Conservation (phyloP, 2,329 filamentous ascomycete genomes). For the Diaporthe sp. region DNA sequence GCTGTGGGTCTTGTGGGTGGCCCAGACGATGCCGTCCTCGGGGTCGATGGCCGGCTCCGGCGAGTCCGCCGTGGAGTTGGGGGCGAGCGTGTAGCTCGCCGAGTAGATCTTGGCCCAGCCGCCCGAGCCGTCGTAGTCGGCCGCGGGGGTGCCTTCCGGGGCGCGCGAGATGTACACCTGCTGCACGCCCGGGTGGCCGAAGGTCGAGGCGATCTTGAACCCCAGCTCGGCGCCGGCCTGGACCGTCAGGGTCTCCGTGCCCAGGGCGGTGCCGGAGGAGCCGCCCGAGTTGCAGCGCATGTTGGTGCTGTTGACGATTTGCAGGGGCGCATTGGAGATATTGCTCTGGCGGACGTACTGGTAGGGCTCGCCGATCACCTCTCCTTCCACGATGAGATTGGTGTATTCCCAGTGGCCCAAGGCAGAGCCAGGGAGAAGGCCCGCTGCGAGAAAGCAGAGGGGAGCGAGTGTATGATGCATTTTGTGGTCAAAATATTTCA, state of each 20-base stretch:
- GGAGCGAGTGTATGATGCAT: not conserved
- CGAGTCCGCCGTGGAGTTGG: not conserved
- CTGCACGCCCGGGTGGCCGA: constrained; percentile 13
- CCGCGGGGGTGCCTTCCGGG: not conserved
- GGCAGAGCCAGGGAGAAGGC: not conserved
- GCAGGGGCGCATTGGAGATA: not conserved
- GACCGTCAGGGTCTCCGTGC: not conserved
- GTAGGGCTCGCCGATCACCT: constrained; percentile 3
- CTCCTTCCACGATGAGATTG: constrained; percentile 10
- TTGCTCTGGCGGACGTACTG: not conserved
- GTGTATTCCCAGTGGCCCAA: constrained; percentile 2
- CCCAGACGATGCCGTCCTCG: not conserved
- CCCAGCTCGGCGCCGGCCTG: not conserved
- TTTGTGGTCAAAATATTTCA: not conserved
- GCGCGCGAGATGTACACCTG: not conserved
- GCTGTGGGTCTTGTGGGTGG: not conserved
- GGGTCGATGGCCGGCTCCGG: not conserved
- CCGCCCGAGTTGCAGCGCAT: constrained; percentile 10
- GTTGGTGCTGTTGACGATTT: constrained; percentile 5
- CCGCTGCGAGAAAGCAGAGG: not conserved
- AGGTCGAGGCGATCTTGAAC: constrained; percentile 8
- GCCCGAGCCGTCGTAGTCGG: constrained; percentile 6
- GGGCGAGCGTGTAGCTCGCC: constrained; percentile 1
- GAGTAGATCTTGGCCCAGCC: constrained; percentile 1
- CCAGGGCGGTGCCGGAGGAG: not conserved